Conservation (phyloP, 1,284 basidiomycete species). For the Peniophora sp. region DNA sequence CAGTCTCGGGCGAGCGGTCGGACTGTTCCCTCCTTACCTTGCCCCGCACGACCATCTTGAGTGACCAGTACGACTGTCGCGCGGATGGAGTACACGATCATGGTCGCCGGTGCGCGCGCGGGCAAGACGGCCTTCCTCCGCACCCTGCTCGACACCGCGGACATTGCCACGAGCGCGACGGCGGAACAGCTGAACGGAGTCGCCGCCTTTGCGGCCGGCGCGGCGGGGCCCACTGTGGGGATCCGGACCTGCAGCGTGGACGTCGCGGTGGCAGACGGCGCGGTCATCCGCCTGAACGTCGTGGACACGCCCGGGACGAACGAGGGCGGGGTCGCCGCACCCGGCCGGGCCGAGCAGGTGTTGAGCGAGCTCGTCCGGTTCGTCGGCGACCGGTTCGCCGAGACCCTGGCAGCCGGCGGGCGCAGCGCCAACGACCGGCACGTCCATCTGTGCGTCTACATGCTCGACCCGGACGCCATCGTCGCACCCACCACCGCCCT, state of each 20-base stretch:
- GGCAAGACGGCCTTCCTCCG: constrained; percentile 79
- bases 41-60: too few relatives aligned
- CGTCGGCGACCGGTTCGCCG: constrained; percentile 58
- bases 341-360: constrained; percentile 45
- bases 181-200: constrained; percentile 67
- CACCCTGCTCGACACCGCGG: constrained; percentile 67
- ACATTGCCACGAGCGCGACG: constrained; percentile 45
- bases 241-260: constrained; percentile 61
- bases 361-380: constrained; percentile 57
- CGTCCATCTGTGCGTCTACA: constrained; percentile 79
- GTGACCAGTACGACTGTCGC: too few relatives aligned
- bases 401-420: constrained; percentile 51
- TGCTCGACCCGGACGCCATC: constrained; percentile 70
- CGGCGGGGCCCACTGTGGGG: constrained; percentile 55
- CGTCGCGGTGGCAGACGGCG: constrained; percentile 43
- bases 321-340: constrained; percentile 47
- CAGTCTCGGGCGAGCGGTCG: too few relatives aligned
- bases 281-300: constrained; percentile 55
- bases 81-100: constrained; percentile 43
- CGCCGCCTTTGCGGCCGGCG: constrained; percentile 71
- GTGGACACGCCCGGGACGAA: constrained; percentile 73
- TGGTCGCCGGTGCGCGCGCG: constrained; percentile 67
- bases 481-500: constrained; percentile 64
- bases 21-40: too few relatives aligned
- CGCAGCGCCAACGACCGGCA: constrained; percentile 62